A percentile compares a stretch with the other conserved stretches of the same genome.
These are phyloP conservation scores for Calonectria fujianensis DNA, from an alignment of 2,329 filamentous ascomycete genomes.

Conservation along the genomic window DNA sequence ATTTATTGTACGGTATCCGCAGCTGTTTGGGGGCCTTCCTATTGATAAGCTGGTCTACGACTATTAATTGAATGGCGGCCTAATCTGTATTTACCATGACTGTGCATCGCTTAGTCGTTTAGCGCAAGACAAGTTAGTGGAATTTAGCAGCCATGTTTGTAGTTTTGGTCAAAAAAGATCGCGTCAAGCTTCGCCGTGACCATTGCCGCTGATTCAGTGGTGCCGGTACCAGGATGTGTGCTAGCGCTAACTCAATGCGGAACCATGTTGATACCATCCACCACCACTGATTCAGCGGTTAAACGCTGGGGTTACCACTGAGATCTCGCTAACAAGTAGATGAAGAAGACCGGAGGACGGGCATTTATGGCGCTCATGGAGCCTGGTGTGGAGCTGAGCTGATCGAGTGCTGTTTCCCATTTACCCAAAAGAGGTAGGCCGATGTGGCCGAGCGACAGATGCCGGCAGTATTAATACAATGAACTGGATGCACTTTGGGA, in stretches of 20 bases:
- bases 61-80: background rate
- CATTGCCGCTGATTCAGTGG: background rate
- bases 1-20: background rate
- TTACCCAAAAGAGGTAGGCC: background rate
- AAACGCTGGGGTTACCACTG: background rate
- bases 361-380: background rate
- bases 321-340: background rate
- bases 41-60: background rate
- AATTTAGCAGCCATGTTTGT: background rate
- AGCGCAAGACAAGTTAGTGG: background rate
- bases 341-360: background rate
- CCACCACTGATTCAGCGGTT: conserved; percentile 16
- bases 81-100: background rate
- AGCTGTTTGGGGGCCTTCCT: background rate
- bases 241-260: background rate
- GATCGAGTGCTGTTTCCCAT: background rate
- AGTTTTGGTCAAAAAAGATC: background rate
- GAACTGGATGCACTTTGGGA: too few relatives aligned
- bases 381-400: background rate
- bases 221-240: background rate
- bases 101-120: background rate
- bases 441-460: background rate
- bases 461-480: background rate
- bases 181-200: background rate
- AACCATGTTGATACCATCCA: background rate